These are phyloP conservation scores for Venturia effusa DNA, from an alignment of 2,329 filamentous ascomycete genomes.

Conservation along the genomic window DNA sequence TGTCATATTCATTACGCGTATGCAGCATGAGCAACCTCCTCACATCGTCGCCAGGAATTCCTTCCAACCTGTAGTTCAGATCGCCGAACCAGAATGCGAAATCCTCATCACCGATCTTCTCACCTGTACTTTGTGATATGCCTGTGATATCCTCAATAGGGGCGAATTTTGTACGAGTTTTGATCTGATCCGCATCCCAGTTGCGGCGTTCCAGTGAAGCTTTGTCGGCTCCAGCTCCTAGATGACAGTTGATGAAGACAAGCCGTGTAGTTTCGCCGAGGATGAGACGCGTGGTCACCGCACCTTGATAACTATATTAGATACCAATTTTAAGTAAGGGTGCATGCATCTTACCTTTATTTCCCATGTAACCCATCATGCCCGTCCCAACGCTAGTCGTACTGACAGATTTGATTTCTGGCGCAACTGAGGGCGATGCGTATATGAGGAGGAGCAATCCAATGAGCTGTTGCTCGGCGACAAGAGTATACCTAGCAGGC, in stretches of 20 bases:
- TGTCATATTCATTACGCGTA: constrained; percentile 64
- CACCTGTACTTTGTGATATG: constrained; percentile 44
- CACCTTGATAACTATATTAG: constrained; percentile 22
- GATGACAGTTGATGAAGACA: constrained; percentile 83
- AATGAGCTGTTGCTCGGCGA: constrained; percentile 75
- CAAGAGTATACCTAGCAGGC: constrained; percentile 63
- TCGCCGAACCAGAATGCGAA: constrained; percentile 96
- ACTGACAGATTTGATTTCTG: constrained; percentile 70
- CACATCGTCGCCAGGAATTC: constrained; percentile 82
- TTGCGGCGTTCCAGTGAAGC: constrained; percentile 70
- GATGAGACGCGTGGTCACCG: constrained; percentile 68
- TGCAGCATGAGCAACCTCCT: constrained; percentile 74
- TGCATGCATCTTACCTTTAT: constrained; percentile 53
- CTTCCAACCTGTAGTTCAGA: constrained; percentile 85
- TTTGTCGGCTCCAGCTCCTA: constrained; percentile 77
- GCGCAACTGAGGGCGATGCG: constrained; percentile 64
- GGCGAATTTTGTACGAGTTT: constrained; percentile 65
- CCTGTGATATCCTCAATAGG: constrained; percentile 58
- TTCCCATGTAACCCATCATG: constrained; percentile 84
- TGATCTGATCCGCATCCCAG: constrained; percentile 79
- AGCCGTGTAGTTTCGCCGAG: constrained; percentile 82
- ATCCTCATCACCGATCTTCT: constrained; percentile 77
- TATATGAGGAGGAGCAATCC: constrained; percentile 79
- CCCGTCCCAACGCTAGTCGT: constrained; percentile 80
- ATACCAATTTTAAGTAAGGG: background rate